Evolutionary conservation across 2,329 filamentous ascomycete species (phyloP).

Genomic region (Fusarium haematococcum): DNA sequence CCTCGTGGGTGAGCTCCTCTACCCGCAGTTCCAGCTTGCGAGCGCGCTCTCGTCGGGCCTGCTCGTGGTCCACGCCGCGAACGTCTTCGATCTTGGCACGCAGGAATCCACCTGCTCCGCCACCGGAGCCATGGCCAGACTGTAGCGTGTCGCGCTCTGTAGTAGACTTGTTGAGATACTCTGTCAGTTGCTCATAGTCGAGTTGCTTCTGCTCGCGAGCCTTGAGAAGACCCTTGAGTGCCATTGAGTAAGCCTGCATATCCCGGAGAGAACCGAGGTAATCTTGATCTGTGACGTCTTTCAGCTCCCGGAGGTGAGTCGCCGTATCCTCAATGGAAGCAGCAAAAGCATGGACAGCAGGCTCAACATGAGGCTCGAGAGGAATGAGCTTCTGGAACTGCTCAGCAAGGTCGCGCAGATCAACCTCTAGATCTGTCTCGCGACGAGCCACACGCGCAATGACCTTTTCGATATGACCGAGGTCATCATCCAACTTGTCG

Average conservation of each 20-base stretch:
- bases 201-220: slow-evolving; percentile 97
- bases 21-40: slow-evolving; percentile 93
- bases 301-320: slow-evolving; percentile 80
- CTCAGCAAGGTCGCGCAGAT: slow-evolving; percentile 89
- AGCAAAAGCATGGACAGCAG: slow-evolving; percentile 86
- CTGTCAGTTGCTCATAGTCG: slow-evolving; percentile 94
- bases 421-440: slow-evolving; percentile 86
- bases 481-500: slow-evolving; percentile 93
- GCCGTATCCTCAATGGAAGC: slow-evolving; percentile 87
- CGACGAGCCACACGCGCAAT: slow-evolving; percentile 89
- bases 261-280: slow-evolving; percentile 93
- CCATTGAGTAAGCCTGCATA: slow-evolving; percentile 94
- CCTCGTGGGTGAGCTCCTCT: slow-evolving; percentile 89
- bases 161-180: slow-evolving; percentile 93
- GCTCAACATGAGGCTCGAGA: slow-evolving; percentile 88
- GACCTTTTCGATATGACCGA: slow-evolving; percentile 95
- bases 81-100: slow-evolving; percentile 97
- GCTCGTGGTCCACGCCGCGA: slow-evolving; percentile 95
- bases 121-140: slow-evolving; percentile 70
- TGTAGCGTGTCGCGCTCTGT: slow-evolving; percentile 84
- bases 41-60: slow-evolving; percentile 85
- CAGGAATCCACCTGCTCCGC: slow-evolving; percentile 85
- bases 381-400: slow-evolving; percentile 95
- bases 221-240: slow-evolving; percentile 88
- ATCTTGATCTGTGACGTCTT: slow-evolving; percentile 93